These are phyloP conservation scores for Betula pendula DNA, from an alignment of 306 rosid genomes.

Conservation along the genomic window DNA sequence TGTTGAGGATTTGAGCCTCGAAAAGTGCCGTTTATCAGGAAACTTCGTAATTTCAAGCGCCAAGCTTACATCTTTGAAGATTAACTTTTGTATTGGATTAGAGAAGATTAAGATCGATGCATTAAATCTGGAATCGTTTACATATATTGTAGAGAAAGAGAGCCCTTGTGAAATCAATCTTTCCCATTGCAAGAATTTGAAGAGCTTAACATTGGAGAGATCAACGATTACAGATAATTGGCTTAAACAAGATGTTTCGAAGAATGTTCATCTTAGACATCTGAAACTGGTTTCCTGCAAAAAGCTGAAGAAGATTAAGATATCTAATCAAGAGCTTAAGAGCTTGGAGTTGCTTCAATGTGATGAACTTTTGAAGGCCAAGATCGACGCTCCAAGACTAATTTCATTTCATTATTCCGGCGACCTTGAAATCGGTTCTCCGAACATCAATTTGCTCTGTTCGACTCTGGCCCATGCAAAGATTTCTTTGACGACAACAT, in stretches of 20 bases:
- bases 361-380: no score
- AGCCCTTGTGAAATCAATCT: neutral
- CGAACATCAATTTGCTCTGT: neutral
- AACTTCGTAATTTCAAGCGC: neutral
- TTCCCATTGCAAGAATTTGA: neutral
- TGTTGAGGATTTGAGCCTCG: constrained; percentile 1
- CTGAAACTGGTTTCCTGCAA: neutral
- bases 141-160: neutral
- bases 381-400: constrained; percentile 12
- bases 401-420: neutral
- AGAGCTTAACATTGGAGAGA: neutral
- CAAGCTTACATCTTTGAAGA: neutral
- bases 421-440: no score
- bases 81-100: neutral
- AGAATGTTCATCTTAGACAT: neutral
- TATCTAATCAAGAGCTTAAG: neutral
- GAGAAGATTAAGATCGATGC: neutral
- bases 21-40: neutral
- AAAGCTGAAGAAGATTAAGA: neutral
- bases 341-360: neutral
- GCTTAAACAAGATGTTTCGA: neutral
- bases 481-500: neutral
- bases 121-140: neutral
- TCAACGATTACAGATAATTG: neutral
- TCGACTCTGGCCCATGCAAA: neutral